Conservation (phyloP, 1,284 basidiomycete genomes). For the Stygiomarasmius scandens region DNA sequence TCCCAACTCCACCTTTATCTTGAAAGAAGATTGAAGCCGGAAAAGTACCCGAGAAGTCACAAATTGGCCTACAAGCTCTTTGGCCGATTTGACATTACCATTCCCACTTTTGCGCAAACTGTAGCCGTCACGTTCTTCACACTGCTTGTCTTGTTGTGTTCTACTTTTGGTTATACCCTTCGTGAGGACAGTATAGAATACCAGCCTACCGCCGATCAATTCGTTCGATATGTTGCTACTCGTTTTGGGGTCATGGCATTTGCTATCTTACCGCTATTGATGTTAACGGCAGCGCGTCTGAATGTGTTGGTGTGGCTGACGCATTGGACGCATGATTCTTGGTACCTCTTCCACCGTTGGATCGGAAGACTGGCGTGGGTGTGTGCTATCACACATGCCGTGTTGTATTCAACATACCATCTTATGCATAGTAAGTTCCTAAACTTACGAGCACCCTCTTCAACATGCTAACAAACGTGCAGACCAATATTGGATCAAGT, state of each 20-base stretch:
- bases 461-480: neutral
- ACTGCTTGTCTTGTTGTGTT: neutral
- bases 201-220: neutral
- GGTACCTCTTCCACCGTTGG: slow-evolving; percentile 12
- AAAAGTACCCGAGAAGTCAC: slow-evolving; percentile 4
- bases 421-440: neutral
- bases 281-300: slow-evolving; percentile 8
- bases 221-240: slow-evolving; percentile 5
- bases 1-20: neutral
- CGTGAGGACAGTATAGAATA: neutral
- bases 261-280: slow-evolving; percentile 4
- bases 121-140: slow-evolving; percentile 1
- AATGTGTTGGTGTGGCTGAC: slow-evolving; percentile 8
- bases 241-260: slow-evolving; percentile 10
- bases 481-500: slow-evolving; percentile 2
- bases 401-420: slow-evolving; percentile 1
- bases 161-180: neutral
- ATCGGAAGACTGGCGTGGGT: slow-evolving; percentile 5
- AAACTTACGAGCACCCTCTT: neutral
- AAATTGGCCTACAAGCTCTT: slow-evolving; percentile 1
- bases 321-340: slow-evolving; percentile 7
- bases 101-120: slow-evolving; percentile 7
- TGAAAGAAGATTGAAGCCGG: neutral
- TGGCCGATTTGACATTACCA: slow-evolving; percentile 8
- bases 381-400: slow-evolving; percentile 5